A percentile compares a stretch with the other conserved stretches of the same genome.
phyloP scores from a whole-genome alignment of 2,329 filamentous ascomycete genomes.

The Penicillium sp. region DNA sequence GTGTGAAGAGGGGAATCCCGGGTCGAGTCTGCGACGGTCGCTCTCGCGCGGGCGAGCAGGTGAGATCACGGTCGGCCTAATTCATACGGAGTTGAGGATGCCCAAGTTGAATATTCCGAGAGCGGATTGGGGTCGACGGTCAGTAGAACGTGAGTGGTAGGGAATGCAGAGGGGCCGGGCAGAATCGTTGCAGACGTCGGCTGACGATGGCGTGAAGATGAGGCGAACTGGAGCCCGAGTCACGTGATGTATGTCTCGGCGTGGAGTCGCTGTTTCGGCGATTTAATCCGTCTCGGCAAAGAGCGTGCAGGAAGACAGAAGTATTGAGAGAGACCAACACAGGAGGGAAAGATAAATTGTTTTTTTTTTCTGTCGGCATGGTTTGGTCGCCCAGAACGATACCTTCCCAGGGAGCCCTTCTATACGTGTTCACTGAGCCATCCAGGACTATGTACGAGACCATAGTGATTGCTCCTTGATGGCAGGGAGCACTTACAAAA shows the following conservation, averaged over 20 bases:
- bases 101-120: slow-evolving; percentile 9
- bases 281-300: not conserved
- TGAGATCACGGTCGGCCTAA: slow-evolving; percentile 28
- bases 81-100: slow-evolving; percentile 31
- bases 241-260: slow-evolving; percentile 23
- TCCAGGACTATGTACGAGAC: too few relatives aligned
- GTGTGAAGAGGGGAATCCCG: slow-evolving; percentile 20
- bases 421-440: too few relatives aligned
- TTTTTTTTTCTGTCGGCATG: too few relatives aligned
- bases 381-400: too few relatives aligned
- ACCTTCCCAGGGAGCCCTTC: too few relatives aligned
- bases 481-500: too few relatives aligned
- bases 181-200: slow-evolving; percentile 15
- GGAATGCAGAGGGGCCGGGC: slow-evolving; percentile 14
- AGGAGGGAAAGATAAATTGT: too few relatives aligned
- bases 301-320: too few relatives aligned
- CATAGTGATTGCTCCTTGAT: too few relatives aligned
- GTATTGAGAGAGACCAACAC: too few relatives aligned
- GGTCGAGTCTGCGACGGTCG: slow-evolving; percentile 29
- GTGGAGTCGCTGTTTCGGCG: slow-evolving; percentile 3
- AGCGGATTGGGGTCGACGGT: slow-evolving; percentile 8
- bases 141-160: slow-evolving; percentile 12
- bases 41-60: slow-evolving; percentile 29
- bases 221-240: slow-evolving; percentile 21
- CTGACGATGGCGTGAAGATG: slow-evolving; percentile 20